Evolutionary conservation across 1,139 yeast species (phyloP).

Genomic region (Pichia sp.): DNA sequence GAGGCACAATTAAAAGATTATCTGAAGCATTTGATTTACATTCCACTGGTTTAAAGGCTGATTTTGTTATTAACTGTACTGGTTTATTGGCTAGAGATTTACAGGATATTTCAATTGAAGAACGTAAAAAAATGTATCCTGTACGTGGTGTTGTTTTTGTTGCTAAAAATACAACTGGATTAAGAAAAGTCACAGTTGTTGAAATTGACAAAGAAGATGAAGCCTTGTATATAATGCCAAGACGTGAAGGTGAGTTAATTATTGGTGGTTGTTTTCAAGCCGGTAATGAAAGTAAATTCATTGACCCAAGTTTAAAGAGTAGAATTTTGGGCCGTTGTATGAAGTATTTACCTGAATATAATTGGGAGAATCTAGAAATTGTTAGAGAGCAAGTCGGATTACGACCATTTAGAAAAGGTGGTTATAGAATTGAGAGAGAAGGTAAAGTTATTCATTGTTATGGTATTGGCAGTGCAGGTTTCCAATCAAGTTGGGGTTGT

Average conservation of each 20-base stretch:
- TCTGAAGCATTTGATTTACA: conserved; percentile 22
- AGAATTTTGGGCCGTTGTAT: conserved; percentile 38
- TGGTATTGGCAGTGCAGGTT: conserved; percentile 52
- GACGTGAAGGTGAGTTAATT: conserved; percentile 49
- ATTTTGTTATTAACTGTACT: conserved; percentile 42
- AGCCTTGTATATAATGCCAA: conserved; percentile 42
- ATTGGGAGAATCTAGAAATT: conserved; percentile 34
- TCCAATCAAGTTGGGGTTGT: conserved; percentile 32
- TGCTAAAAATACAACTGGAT: conserved; percentile 34
- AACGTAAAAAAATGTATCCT: conserved; percentile 30
- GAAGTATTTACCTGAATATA: conserved; percentile 38
- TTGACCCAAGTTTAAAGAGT: conserved; percentile 34
- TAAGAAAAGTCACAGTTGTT: conserved; percentile 22
- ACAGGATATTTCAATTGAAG: conserved; percentile 29
- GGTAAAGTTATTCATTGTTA: conserved; percentile 36
- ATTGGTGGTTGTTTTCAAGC: conserved; percentile 44
- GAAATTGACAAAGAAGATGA: conserved; percentile 33
- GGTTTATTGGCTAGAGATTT: conserved; percentile 39
- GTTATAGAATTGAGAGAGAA: conserved; percentile 30
- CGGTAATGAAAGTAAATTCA: conserved; percentile 25
- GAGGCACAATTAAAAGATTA: conserved; percentile 20
- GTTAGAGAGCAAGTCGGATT: conserved; percentile 43
- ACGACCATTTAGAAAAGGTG: conserved; percentile 46
- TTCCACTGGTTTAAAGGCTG: conserved; percentile 20
- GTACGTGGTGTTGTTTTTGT: conserved; percentile 40